Evolutionary conservation across 208 protist species (phyloP).

Genomic region (Herpetomonas tarakana): DNA sequence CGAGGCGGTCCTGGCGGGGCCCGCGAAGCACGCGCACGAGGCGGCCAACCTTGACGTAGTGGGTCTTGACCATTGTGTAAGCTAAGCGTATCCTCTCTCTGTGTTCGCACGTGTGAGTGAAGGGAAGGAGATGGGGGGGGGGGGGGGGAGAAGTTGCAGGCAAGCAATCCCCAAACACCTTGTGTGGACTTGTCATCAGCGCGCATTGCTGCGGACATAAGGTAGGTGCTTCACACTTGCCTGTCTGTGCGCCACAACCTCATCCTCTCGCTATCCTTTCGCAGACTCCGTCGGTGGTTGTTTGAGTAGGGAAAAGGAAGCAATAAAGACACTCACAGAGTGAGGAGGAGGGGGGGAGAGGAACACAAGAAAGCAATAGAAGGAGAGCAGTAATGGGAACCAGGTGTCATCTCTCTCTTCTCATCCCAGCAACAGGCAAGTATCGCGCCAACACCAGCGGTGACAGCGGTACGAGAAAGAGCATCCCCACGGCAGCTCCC

Average conservation of each 20-base stretch:
- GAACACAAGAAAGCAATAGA: no score
- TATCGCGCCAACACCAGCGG: background rate
- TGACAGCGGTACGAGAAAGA: background rate
- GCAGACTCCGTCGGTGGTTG: no score
- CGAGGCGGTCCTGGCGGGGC: constrained; percentile 11
- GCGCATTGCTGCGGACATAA: no score
- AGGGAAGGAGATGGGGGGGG: background rate
- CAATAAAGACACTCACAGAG: no score
- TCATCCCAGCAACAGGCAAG: background rate
- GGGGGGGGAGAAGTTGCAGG: no score
- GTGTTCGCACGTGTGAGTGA: background rate
- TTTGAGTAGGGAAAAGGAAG: no score
- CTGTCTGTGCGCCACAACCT: background rate
- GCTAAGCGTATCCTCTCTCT: background rate
- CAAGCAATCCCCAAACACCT: no score
- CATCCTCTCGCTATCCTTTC: background rate
- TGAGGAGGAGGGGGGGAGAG: no score
- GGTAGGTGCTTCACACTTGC: background rate
- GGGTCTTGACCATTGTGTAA: constrained; percentile 11
- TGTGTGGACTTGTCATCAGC: no score
- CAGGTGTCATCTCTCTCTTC: background rate
- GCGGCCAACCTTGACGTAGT: constrained; percentile 14
- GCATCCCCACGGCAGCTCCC: background rate
- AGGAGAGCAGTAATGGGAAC: no score
- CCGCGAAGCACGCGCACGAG: constrained; percentile 3